Base-by-base conservation (phyloP, 345 rosid species). In the Bretschneidera sinensis region DNA sequence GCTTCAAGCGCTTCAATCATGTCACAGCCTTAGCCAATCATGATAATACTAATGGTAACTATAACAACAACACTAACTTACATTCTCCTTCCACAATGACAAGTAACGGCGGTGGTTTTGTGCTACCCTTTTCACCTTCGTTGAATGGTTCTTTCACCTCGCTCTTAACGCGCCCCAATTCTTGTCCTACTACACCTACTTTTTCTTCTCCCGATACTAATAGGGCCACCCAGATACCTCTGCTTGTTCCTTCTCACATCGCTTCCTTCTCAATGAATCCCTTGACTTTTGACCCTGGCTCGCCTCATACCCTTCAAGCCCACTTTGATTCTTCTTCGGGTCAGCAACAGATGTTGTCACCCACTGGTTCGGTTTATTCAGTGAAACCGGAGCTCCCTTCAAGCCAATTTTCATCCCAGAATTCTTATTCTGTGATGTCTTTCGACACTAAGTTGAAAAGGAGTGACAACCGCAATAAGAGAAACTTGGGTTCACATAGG, bases 381-480 rank as follows among this genome's bases (percentile, higher is more conserved):
- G 39, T 62, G 55, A 81, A 75, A 77, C 76, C 70, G 24, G 95
- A 85, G 79, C 91, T 82, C 85, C 87, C 91, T 85, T 85, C 89
- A 74, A 77, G 68, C 92, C 97, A 87, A 79, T 57, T 34, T 4
- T 43, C 58, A 22, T 57, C 74, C 65, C 78, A 71, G 21, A 60
- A 17, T 31, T 71, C 65, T 19, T 52, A 61, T 34, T 15, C 55
- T 0, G 81, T 74, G 55, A 21, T 62, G 10, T 39, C n/a, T 9
- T 50, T 64, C 31, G 53, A 50, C 31, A 28, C 55, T 57, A 45
- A 54, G 53, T 61, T 35, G 57, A 75, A 43, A 24, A 35, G 11
- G 50, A 39, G 21, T 15, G 53, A 19, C 17, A 17, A 10, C 23
- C 18, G 18, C 19, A 33, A 24, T 18, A 51, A 65, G 54, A 60